Percentiles rank a stretch among this genome's conserved stretches.
Evolutionary conservation across 768 basidiomycete genomes (phyloP).

Genomic region (Suillus plorans): DNA sequence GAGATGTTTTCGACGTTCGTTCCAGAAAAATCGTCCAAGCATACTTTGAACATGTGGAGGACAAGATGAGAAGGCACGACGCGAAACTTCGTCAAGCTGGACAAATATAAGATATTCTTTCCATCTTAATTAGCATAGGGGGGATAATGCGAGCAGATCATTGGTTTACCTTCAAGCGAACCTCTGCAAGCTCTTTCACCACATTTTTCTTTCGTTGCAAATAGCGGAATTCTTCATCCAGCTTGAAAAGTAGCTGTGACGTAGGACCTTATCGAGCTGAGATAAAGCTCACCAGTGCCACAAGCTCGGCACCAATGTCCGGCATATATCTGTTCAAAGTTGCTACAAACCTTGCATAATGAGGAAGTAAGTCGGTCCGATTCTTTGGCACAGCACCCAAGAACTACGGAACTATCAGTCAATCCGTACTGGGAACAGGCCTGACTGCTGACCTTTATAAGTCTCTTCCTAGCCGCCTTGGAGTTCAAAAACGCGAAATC

Average conservation of each 20-base stretch:
- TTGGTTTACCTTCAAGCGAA: constrained; percentile 69
- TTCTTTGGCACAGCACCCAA: constrained; percentile 83
- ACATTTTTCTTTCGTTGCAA: constrained; percentile 92
- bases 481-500: constrained; percentile 97
- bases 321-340: constrained; percentile 92
- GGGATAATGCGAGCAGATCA: constrained; percentile 9
- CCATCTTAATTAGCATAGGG: background rate
- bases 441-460: constrained; percentile 63
- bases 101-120: constrained; percentile 85
- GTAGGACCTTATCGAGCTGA: background rate
- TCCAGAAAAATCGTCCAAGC: constrained; percentile 91
- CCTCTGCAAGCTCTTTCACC: constrained; percentile 84
- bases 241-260: constrained; percentile 41
- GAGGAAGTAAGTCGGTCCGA: constrained; percentile 86
- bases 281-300: constrained; percentile 63
- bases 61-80: constrained; percentile 91
- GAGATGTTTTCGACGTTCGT: constrained; percentile 94
- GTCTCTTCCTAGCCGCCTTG: constrained; percentile 90
- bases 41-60: constrained; percentile 95
- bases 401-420: constrained; percentile 46
- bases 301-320: constrained; percentile 82
- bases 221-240: constrained; percentile 97
- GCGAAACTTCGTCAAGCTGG: constrained; percentile 93
- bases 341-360: constrained; percentile 88
- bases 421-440: background rate